Evolutionary conservation across 2,329 filamentous ascomycete species (phyloP), one percentile per base, ranked within the genome.

Genomic region (Colletotrichum karsti): DNA sequence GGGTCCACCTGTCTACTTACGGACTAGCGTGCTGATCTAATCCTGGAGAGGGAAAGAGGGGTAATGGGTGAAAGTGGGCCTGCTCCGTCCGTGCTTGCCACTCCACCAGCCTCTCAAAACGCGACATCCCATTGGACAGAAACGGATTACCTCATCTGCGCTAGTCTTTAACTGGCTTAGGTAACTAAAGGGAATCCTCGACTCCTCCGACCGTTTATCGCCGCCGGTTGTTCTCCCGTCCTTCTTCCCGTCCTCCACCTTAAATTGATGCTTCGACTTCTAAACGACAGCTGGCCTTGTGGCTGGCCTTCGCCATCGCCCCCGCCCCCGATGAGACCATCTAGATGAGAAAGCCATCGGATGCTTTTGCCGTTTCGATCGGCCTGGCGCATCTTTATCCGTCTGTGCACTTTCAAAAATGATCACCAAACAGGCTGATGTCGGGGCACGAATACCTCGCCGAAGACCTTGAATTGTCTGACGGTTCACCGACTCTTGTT

Each of bases 1-100:
- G 7, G n/a, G 42, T 30, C 7, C n/a, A 12, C 22, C 18, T 42
- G 33, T 22, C 61, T 24, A 18, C 12, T 58, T 64, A 15, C 7
- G 61, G 61, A 13, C 26, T 50, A 33, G 42, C 24, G 13, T 5
- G 26, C 24, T 33, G 33, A 55, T 33, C 65, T 50, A 50, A 59
- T 39, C 15, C 46, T 55, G 24, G 24, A 18, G 10, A 39, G 12
- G 39, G 60, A 68, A 64, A 50, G 65, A 65, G 61, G 65, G 65
- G 60, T 50, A 59, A 42, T 28, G 30, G 60, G 18, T 30, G 48
- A 64, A n/a, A 53, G 35, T 67, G 59, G 64, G 64, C 37, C 39
- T 3, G 20, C 65, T 53, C 37, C 39, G 53, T 48, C 44, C 8
- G 53, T 63, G 51, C 59, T 10, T 39, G 28, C 33, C 39, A 5